phyloP scores from a whole-genome alignment of 2,329 filamentous ascomycete genomes.

The Dactylonectria estremocensis region DNA sequence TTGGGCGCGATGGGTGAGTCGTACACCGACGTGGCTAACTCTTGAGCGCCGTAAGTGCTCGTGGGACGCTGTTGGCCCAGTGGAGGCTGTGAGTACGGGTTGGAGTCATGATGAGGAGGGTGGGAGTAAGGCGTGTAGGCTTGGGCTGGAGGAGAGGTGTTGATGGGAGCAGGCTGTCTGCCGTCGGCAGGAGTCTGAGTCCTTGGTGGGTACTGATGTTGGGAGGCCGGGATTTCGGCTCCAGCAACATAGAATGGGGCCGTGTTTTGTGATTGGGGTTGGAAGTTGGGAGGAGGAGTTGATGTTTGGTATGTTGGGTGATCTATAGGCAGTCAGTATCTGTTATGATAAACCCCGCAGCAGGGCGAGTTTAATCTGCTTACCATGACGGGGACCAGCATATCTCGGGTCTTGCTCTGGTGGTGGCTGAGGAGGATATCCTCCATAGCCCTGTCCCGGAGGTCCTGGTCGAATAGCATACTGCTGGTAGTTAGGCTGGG shows the following conservation, averaged over 20 bases:
- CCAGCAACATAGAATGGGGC: constrained; percentile 79
- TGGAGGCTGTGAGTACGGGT: constrained; percentile 62
- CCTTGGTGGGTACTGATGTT: constrained; percentile 67
- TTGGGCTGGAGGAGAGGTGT: constrained; percentile 67
- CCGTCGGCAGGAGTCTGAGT: constrained; percentile 66
- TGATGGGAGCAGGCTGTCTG: constrained; percentile 65
- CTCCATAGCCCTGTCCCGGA: constrained; percentile 63
- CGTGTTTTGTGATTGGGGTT: constrained; percentile 65
- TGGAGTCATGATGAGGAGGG: constrained; percentile 44
- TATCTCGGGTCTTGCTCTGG: constrained; percentile 75
- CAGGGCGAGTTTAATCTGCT: constrained; percentile 14
- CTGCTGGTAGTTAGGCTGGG: constrained; percentile 83
- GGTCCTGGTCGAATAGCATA: constrained; percentile 70
- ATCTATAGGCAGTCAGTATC: constrained; percentile 49
- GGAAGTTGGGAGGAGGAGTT: constrained; percentile 69
- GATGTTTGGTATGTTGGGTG: constrained; percentile 64
- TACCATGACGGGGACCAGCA: constrained; percentile 73
- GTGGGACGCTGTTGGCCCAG: constrained; percentile 69
- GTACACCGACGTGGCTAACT: constrained; percentile 83
- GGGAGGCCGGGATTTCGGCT: constrained; percentile 63
- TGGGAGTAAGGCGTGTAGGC: constrained; percentile 62
- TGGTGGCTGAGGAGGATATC: constrained; percentile 60
- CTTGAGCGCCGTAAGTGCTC: constrained; percentile 81
- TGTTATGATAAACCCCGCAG: not conserved
- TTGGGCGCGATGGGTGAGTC: constrained; percentile 78